These are phyloP conservation scores for Sclerotinia nivalis DNA, from an alignment of 2,329 filamentous ascomycete species.

Conservation along the genomic window DNA sequence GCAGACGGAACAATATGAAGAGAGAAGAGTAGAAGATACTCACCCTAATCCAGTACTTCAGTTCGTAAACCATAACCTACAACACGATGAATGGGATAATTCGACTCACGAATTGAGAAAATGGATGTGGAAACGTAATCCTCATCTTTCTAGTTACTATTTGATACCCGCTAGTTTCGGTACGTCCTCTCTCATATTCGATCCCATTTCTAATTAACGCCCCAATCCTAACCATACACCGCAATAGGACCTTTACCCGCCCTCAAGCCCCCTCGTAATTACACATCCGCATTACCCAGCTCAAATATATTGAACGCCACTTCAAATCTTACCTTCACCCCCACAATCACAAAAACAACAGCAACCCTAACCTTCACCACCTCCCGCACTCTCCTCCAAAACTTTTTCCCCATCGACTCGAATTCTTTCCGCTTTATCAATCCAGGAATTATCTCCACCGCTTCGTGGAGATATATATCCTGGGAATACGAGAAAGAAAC, in stretches of 20 bases:
- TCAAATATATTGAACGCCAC: conserved; percentile 28
- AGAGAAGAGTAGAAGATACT: neutral
- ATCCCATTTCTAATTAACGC: conserved; percentile 24
- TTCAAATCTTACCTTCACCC: conserved; percentile 29
- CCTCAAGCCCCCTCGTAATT: neutral
- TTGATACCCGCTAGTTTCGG: conserved; percentile 38
- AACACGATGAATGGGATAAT: conserved; percentile 55
- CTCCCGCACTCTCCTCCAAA: conserved; percentile 44
- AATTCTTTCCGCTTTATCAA: conserved; percentile 40
- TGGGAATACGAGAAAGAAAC: neutral
- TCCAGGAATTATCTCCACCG: conserved; percentile 63
- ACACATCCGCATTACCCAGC: neutral
- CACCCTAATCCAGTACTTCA: conserved; percentile 40
- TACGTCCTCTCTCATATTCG: conserved; percentile 29
- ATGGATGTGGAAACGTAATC: conserved; percentile 46
- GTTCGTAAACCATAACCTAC: conserved; percentile 48
- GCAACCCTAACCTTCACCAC: conserved; percentile 41
- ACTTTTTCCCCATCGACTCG: conserved; percentile 40
- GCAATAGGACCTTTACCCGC: too few species aligned
- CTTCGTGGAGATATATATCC: conserved; percentile 49
- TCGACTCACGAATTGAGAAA: conserved; percentile 49
- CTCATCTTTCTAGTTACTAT: conserved; percentile 48
- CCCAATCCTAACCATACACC: neutral
- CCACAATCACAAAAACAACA: conserved; percentile 40
- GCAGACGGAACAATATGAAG: too few species aligned